phyloP scores from a whole-genome alignment of 345 rosid species.

The Syzygium grande region DNA sequence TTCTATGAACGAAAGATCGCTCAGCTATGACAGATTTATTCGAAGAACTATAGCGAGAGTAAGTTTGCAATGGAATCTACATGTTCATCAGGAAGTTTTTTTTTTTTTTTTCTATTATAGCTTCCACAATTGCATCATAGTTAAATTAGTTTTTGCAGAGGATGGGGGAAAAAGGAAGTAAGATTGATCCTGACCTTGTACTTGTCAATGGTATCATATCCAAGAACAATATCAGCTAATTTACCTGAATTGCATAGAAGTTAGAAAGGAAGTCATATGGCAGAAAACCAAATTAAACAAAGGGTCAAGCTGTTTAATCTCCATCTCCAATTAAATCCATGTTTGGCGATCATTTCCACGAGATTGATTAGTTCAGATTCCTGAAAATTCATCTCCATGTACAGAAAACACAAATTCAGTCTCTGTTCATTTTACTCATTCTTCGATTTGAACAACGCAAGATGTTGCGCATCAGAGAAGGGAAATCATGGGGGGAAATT shows the following conservation, averaged over 20 bases:
- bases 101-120: not conserved
- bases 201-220: slow-evolving; percentile 22
- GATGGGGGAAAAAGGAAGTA: not conserved
- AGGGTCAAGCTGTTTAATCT: not conserved
- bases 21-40: not conserved
- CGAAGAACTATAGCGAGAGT: not conserved
- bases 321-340: not conserved
- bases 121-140: not conserved
- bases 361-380: not conserved
- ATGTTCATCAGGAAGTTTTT: not conserved
- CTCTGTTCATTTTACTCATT: not conserved
- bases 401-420: not conserved
- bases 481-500: not conserved
- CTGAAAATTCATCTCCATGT: not conserved
- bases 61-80: not conserved
- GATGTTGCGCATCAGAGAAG: not conserved
- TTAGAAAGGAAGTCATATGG: not conserved
- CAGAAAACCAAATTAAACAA: not conserved
- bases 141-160: not conserved
- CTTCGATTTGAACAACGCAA: not conserved
- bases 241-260: slow-evolving; percentile 23
- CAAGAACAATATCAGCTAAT: slow-evolving; percentile 47
- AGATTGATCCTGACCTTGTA: slow-evolving; percentile 30
- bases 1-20: not conserved
- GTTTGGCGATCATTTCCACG: not conserved